A percentile compares a stretch with the other conserved stretches of the same genome.
Evolutionary conservation across 1,284 basidiomycete species (phyloP).

Genomic region (Coniophora puteana): DNA sequence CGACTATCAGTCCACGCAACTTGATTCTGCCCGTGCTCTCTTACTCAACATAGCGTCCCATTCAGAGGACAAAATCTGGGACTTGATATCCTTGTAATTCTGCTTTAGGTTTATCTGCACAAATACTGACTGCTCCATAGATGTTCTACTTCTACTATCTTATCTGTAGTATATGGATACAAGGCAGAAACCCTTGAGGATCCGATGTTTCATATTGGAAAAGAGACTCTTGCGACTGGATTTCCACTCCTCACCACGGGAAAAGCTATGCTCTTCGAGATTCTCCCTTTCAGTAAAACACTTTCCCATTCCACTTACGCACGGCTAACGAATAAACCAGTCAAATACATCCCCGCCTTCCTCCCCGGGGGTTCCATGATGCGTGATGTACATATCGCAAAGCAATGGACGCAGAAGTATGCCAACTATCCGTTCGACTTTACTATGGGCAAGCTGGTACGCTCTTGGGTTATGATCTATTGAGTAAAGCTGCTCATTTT

Average conservation of each 20-base stretch:
- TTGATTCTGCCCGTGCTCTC: too few relatives aligned
- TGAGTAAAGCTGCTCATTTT: neutral
- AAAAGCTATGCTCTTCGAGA: constrained; percentile 25
- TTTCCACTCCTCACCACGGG: constrained; percentile 21
- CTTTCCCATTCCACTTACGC: constrained; percentile 13
- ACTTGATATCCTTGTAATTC: too few relatives aligned
- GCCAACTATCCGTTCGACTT: constrained; percentile 14
- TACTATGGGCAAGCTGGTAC: too few relatives aligned
- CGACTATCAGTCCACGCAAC: too few relatives aligned
- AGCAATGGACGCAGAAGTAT: too few relatives aligned
- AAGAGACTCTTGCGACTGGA: constrained; percentile 25
- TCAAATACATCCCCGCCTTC: constrained; percentile 27
- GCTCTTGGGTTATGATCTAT: too few relatives aligned
- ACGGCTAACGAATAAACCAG: constrained; percentile 12
- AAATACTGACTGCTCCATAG: too few relatives aligned
- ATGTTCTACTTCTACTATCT: constrained; percentile 28
- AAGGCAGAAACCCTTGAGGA: constrained; percentile 23
- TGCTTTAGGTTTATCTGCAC: too few relatives aligned
- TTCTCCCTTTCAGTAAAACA: constrained; percentile 30
- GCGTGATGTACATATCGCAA: too few relatives aligned
- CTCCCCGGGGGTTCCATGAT: constrained; percentile 27
- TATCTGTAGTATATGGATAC: constrained; percentile 31
- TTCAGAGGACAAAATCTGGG: too few relatives aligned
- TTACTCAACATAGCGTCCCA: too few relatives aligned
- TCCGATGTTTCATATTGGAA: constrained; percentile 24